phyloP scores from a whole-genome alignment of 2,329 filamentous ascomycete genomes.

The Diplodia scrobiculata region DNA sequence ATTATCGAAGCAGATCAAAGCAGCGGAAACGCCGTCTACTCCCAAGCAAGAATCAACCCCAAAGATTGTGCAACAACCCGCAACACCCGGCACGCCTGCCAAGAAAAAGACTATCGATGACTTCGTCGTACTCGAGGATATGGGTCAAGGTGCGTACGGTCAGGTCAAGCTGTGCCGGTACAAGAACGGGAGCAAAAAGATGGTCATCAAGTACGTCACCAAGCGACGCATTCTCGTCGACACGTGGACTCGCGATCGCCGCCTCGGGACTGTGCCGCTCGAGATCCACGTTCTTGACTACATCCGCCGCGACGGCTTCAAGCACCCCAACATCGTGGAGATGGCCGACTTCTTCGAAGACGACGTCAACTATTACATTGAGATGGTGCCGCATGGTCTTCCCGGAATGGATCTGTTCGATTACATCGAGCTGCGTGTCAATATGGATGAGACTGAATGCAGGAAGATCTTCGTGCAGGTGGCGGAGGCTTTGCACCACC shows the following conservation, averaged over 20 bases:
- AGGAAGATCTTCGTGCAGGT: slow-evolving; percentile 95
- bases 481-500: slow-evolving; percentile 81
- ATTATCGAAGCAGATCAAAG: slow-evolving; percentile 55
- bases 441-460: slow-evolving; percentile 94
- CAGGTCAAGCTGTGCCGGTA: slow-evolving; percentile 93
- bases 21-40: slow-evolving; percentile 41
- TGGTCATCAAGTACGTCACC: slow-evolving; percentile 96
- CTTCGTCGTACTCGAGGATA: slow-evolving; percentile 91
- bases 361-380: slow-evolving; percentile 94
- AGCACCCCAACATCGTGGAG: slow-evolving; percentile 67
- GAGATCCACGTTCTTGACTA: slow-evolving; percentile 98
- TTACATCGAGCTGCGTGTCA: slow-evolving; percentile 93
- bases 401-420: slow-evolving; percentile 99
- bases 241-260: slow-evolving; percentile 94
- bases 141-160: slow-evolving; percentile 97
- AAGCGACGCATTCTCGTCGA: slow-evolving; percentile 96
- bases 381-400: slow-evolving; percentile 92
- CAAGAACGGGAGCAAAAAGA: slow-evolving; percentile 75
- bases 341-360: slow-evolving; percentile 75
- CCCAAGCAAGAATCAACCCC: not conserved
- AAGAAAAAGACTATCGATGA: slow-evolving; percentile 83
- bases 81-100: slow-evolving; percentile 18
- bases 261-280: slow-evolving; percentile 88
- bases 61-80: slow-evolving; percentile 1
- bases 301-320: slow-evolving; percentile 70